Evolutionary conservation across 257 asterid genomes (phyloP).

Genomic region (Osmanthus fragrans): DNA sequence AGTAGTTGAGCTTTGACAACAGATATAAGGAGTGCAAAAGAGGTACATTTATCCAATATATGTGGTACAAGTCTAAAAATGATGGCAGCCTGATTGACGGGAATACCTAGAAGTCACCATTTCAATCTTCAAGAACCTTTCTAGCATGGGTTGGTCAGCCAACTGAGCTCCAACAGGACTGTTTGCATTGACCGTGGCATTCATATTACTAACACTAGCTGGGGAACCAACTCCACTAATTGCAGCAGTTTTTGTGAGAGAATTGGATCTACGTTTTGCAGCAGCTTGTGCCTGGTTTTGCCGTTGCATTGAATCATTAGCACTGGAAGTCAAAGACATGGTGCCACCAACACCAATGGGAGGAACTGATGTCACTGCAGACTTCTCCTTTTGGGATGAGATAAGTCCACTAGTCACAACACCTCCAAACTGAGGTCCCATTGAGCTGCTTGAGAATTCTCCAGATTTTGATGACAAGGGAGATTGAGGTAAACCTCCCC

Average conservation of each 20-base stretch:
- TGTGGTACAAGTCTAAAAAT: neutral
- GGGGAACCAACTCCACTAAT: conserved; percentile 93
- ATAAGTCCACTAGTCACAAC: conserved; percentile 69
- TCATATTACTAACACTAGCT: conserved; percentile 80
- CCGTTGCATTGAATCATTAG: conserved; percentile 76
- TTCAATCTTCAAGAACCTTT: conserved; percentile 84
- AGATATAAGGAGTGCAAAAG: neutral
- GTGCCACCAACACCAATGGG: conserved; percentile 56
- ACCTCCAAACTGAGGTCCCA: conserved; percentile 82
- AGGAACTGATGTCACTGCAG: conserved; percentile 65
- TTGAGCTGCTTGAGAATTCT: conserved; percentile 90
- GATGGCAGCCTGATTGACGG: conserved; percentile 21
- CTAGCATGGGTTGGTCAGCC: conserved; percentile 69
- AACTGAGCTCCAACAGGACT: conserved; percentile 72
- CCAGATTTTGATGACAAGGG: conserved; percentile 97
- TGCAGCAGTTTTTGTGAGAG: conserved; percentile 71
- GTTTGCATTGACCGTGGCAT: conserved; percentile 60
- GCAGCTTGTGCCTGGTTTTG: conserved; percentile 76
- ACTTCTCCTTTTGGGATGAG: conserved; percentile 74
- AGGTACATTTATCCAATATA: conserved; percentile 4
- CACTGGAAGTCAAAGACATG: conserved; percentile 64
- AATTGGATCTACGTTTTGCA: conserved; percentile 75
- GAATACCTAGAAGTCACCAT: conserved; percentile 68
- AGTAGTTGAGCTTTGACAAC: conserved; percentile 3
- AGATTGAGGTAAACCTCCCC: conserved; percentile 90